A percentile compares a stretch with the other conserved stretches of the same genome.
These are phyloP conservation scores for Gaeumannomyces sp. DNA, from an alignment of 2,329 filamentous ascomycete species.

Conservation along the genomic window DNA sequence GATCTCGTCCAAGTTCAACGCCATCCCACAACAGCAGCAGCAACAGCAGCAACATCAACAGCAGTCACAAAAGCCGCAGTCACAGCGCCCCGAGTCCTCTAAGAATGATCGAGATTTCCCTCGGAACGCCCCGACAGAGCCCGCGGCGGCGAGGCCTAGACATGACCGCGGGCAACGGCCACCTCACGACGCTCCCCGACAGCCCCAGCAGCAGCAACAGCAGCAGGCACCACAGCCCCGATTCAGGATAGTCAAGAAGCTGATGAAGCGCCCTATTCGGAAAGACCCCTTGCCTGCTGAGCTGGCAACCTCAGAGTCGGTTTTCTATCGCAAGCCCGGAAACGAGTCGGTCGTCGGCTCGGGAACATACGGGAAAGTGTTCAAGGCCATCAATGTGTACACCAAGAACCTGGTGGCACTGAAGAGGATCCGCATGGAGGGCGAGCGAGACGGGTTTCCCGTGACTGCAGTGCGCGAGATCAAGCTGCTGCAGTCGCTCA, in stretches of 20 bases:
- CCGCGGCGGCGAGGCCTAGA: slow-evolving; percentile 39
- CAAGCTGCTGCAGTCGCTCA: slow-evolving; percentile 81
- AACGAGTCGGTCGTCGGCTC: slow-evolving; percentile 95
- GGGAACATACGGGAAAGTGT: slow-evolving; percentile 92
- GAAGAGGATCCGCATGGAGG: slow-evolving; percentile 91
- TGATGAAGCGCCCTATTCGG: slow-evolving; percentile 63
- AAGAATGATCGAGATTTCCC: slow-evolving; percentile 38
- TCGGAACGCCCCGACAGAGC: slow-evolving; percentile 45
- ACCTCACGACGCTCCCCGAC: slow-evolving; percentile 15
- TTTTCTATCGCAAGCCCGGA: slow-evolving; percentile 93
- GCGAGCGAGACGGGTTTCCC: slow-evolving; percentile 83
- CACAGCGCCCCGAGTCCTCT: slow-evolving; percentile 13
- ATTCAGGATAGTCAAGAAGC: slow-evolving; percentile 60
- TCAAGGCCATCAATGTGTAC: slow-evolving; percentile 91
- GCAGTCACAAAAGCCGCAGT: slow-evolving; percentile 24
- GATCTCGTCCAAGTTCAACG: slow-evolving; percentile 64
- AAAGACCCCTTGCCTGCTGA: slow-evolving; percentile 67
- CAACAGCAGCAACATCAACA: slow-evolving; percentile 17
- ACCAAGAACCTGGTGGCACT: slow-evolving; percentile 77
- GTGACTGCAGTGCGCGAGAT: slow-evolving; percentile 89
- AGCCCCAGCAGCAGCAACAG: slow-evolving; percentile 22
- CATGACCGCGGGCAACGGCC: slow-evolving; percentile 7
- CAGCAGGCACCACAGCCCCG: slow-evolving; percentile 34
- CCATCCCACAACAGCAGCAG: slow-evolving; percentile 37
- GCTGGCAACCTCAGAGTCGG: slow-evolving; percentile 72